Conservation (phyloP, 163 green algal genomes). For the Chlamydomonas reinhardtii region DNA sequence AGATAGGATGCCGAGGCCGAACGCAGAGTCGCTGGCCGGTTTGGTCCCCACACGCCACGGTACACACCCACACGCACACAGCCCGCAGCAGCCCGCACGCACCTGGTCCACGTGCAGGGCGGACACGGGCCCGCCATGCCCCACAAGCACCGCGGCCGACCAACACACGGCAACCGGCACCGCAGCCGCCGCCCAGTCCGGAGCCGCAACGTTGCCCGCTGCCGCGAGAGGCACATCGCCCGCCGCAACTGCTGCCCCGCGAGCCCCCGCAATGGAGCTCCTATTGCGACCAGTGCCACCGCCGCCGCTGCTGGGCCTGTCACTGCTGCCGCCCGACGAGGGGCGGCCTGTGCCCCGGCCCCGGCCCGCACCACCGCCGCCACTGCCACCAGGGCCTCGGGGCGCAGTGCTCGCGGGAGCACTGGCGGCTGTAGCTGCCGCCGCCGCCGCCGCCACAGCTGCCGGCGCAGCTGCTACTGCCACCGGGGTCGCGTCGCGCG, state of each 20-base stretch:
- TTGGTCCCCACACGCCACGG: too few species aligned
- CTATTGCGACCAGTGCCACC: not conserved
- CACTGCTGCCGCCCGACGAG: not conserved
- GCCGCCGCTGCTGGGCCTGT: not conserved
- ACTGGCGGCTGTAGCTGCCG: not conserved
- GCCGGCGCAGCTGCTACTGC: not conserved
- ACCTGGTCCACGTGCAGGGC: slow-evolving; percentile 3
- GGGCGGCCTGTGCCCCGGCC: not conserved
- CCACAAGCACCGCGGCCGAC: slow-evolving; percentile 5
- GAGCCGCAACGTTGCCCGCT: too few species aligned
- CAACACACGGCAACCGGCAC: not conserved
- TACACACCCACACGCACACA: too few species aligned
- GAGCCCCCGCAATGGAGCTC: not conserved
- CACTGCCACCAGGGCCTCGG: not conserved
- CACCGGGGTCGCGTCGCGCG: not conserved
- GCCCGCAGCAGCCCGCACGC: not conserved
- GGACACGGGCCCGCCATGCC: slow-evolving; percentile 10
- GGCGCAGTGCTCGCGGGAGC: too few species aligned
- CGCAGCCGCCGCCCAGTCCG: not conserved
- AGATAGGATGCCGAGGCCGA: too few species aligned
- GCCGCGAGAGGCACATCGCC: not conserved
- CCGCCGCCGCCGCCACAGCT: too few species aligned
- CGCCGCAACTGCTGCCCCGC: not conserved
- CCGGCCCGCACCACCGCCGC: not conserved
- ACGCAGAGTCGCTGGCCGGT: too few species aligned